phyloP scores from a whole-genome alignment of 352 stramenopile species.

The Pythium plurisporium region DNA sequence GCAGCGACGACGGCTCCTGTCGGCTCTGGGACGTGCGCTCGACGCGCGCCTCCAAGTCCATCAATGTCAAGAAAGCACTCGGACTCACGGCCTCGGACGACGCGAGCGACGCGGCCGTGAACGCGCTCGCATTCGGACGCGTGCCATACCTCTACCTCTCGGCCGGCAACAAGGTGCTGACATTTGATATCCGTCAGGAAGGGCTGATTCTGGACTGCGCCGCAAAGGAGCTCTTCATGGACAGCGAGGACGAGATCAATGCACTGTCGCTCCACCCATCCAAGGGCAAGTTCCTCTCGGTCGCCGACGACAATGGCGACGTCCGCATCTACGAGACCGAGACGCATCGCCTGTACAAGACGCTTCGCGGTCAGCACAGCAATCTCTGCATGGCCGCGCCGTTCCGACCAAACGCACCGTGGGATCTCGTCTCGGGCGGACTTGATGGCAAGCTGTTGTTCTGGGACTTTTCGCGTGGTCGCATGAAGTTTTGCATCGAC shows the following conservation, averaged over 20 bases:
- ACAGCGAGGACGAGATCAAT: slow-evolving; percentile 72
- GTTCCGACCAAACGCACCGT: slow-evolving; percentile 67
- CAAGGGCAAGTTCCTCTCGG: slow-evolving; percentile 58
- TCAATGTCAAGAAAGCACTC: slow-evolving; percentile 60
- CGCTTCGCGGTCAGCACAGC: slow-evolving; percentile 52
- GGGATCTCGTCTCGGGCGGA: slow-evolving; percentile 68
- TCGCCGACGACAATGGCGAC: slow-evolving; percentile 59
- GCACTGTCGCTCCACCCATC: slow-evolving; percentile 39
- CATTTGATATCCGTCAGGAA: slow-evolving; percentile 63
- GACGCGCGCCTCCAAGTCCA: slow-evolving; percentile 45
- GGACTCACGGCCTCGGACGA: slow-evolving; percentile 26
- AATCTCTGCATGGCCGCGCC: slow-evolving; percentile 67
- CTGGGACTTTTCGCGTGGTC: slow-evolving; percentile 71
- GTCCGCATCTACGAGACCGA: slow-evolving; percentile 69
- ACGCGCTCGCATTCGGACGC: slow-evolving; percentile 55
- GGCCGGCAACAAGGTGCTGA: slow-evolving; percentile 55
- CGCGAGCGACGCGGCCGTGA: slow-evolving; percentile 42
- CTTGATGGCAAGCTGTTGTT: slow-evolving; percentile 69
- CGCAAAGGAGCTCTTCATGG: slow-evolving; percentile 53
- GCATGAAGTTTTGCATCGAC: slow-evolving; percentile 66
- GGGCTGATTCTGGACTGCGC: slow-evolving; percentile 49
- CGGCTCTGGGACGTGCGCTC: slow-evolving; percentile 69
- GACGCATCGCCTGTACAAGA: slow-evolving; percentile 55
- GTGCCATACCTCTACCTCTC: slow-evolving; percentile 48
- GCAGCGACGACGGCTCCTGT: slow-evolving; percentile 64